Evolutionary conservation across 2,329 filamentous ascomycete genomes (phyloP).

Genomic region (Epichloe gansuensis): DNA sequence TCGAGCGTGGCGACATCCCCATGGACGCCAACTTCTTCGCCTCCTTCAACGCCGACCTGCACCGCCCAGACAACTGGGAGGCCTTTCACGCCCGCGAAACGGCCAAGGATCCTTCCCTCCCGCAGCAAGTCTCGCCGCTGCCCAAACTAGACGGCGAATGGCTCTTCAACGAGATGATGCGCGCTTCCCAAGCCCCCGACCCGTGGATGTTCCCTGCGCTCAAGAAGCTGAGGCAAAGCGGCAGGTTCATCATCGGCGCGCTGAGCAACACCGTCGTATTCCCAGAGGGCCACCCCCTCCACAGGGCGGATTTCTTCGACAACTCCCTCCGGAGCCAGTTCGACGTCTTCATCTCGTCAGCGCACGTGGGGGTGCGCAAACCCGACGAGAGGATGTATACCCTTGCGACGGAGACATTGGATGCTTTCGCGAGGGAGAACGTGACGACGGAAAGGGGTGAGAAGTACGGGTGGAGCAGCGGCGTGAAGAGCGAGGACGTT

Average conservation of each 20-base stretch:
- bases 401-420: constrained; percentile 53
- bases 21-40: constrained; percentile 65
- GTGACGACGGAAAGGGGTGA: constrained; percentile 24
- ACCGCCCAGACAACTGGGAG: constrained; percentile 53
- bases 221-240: constrained; percentile 48
- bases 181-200: constrained; percentile 53
- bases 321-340: constrained; percentile 56
- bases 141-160: constrained; percentile 64
- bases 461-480: constrained; percentile 30
- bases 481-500: constrained; percentile 52
- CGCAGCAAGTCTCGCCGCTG: constrained; percentile 40
- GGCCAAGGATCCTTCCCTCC: constrained; percentile 27
- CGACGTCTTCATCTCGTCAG: constrained; percentile 77
- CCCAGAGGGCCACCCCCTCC: constrained; percentile 58
- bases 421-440: constrained; percentile 46
- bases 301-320: constrained; percentile 33
- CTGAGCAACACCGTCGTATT: constrained; percentile 87
- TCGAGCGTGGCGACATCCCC: constrained; percentile 72
- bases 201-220: constrained; percentile 83
- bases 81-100: constrained; percentile 42
- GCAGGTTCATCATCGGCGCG: constrained; percentile 62
- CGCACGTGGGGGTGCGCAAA: constrained; percentile 78
- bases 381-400: constrained; percentile 74
- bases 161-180: constrained; percentile 91
- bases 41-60: constrained; percentile 64